These are phyloP conservation scores for Cymbidium sinense DNA, from an alignment of 106 monocot species.

Conservation along the genomic window DNA sequence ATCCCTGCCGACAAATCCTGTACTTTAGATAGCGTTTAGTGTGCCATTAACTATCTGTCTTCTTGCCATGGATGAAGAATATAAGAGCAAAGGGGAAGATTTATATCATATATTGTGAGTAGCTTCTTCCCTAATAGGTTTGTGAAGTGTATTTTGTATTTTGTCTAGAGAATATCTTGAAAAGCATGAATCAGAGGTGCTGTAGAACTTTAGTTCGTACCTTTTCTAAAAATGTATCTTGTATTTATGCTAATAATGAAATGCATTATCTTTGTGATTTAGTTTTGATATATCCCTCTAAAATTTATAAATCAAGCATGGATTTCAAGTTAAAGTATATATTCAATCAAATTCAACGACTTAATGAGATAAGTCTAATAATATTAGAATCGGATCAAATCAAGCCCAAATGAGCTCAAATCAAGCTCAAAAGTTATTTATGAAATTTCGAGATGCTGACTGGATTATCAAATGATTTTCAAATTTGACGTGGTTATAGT, in stretches of 20 bases:
- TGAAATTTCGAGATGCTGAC: no score
- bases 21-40: background rate
- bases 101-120: background rate
- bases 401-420: no score
- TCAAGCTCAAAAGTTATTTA: no score
- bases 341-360: no score
- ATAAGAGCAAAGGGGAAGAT: background rate
- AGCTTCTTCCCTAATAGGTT: background rate
- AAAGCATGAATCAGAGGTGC: background rate
- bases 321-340: no score
- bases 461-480: no score
- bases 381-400: no score
- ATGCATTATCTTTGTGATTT: background rate
- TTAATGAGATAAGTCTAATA: no score
- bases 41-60: background rate
- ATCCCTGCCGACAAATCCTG: conserved; percentile 7
- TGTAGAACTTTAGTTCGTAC: background rate
- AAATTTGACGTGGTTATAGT: no score
- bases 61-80: background rate
- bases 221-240: background rate
- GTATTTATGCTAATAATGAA: background rate
- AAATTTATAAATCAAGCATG: no score
- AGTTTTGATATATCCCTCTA: no score
- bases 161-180: background rate
- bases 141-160: background rate